Evolutionary conservation across 805 yeast genomes (phyloP), one percentile per base, ranked within the genome.

Genomic region (Nakazawaea siamensis): DNA sequence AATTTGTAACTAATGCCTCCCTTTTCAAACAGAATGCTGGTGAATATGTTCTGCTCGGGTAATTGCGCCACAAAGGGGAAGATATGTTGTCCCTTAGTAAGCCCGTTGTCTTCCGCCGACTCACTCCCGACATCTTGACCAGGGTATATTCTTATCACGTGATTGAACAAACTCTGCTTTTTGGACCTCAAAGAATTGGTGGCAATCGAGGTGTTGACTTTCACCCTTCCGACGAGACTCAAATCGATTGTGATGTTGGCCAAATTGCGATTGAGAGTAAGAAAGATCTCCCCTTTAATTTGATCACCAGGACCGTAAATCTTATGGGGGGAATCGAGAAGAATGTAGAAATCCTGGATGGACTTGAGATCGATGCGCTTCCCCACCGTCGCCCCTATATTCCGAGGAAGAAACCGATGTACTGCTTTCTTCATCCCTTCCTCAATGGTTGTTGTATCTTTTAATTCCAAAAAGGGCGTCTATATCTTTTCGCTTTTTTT

Each of bases 51-150:
- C 43, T 73, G 75, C 45, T 68, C 69, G 1, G 96, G 95, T n/a
- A 87, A 64, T 45, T 74, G 79, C 28, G 87, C 82, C 31, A 80
- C 73, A 50, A 87, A 88, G 15, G 95, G 95, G 51, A 88, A 87
- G 24, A 84, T 60, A 55, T 87, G 96, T 50, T 83, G 90, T 27
- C 96, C 96, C 48, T 76, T 74, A 14, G 75, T 70, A n/a, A 82
- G 52, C 0, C 83, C 83, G 39, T 55, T 62, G 10, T 20, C 23
- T 10, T 8, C 10, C 10, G 23, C 7, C 7, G 23, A 8, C 5
- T 17, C n/a, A 26, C 21, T 16, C 18, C 46, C 39, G 7, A 46
- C 42, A 27, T 53, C 49, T 6, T 19, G 26, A 13, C 23, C 32
- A 1, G 87, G 87, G 47, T 76, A 80, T 14, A 80, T 64, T 24